Percentiles rank a stretch among this genome's conserved stretches.
phyloP scores from a whole-genome alignment of 352 stramenopile genomes.

The Phytopythium mirpurense region DNA sequence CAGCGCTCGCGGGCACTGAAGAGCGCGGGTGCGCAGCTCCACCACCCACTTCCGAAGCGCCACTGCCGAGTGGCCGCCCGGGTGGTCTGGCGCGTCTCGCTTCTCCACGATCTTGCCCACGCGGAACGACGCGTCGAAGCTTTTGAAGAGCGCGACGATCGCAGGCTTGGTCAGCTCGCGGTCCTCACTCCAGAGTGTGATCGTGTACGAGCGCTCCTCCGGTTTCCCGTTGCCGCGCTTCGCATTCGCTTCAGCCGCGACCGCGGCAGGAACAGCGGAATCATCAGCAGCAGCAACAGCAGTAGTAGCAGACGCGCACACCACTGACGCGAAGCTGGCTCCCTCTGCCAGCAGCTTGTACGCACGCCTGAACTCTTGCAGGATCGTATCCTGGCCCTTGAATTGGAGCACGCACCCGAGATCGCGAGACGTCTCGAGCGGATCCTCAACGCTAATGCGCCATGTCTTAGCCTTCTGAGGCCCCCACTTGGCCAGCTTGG shows the following conservation, averaged over 20 bases:
- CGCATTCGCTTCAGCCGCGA: constrained; percentile 6
- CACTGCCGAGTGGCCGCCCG: not conserved
- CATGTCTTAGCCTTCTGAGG: constrained; percentile 52
- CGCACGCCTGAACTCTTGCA: constrained; percentile 58
- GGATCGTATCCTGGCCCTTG: constrained; percentile 54
- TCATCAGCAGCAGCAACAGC: constrained; percentile 10
- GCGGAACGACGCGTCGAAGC: constrained; percentile 29
- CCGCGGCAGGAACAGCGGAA: constrained; percentile 1
- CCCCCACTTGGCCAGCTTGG: constrained; percentile 45
- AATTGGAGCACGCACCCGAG: constrained; percentile 75
- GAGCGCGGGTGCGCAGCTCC: constrained; percentile 22
- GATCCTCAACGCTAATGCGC: constrained; percentile 85
- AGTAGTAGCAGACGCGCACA: constrained; percentile 25
- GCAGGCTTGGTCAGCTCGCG: constrained; percentile 25
- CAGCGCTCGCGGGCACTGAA: constrained; percentile 26
- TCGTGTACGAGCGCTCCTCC: constrained; percentile 22
- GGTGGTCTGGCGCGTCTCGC: constrained; percentile 9
- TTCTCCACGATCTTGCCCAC: constrained; percentile 23
- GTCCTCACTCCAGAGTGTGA: constrained; percentile 30
- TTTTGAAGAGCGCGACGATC: constrained; percentile 27
- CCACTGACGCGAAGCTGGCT: constrained; percentile 40
- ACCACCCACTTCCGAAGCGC: constrained; percentile 22
- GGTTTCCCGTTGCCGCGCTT: constrained; percentile 14
- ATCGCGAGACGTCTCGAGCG: constrained; percentile 72
- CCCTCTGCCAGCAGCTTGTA: constrained; percentile 36